Percentiles rank a stretch among this genome's conserved stretches.
phyloP scores from a whole-genome alignment of 768 basidiomycete genomes.

The Tephrocybe sp. region DNA sequence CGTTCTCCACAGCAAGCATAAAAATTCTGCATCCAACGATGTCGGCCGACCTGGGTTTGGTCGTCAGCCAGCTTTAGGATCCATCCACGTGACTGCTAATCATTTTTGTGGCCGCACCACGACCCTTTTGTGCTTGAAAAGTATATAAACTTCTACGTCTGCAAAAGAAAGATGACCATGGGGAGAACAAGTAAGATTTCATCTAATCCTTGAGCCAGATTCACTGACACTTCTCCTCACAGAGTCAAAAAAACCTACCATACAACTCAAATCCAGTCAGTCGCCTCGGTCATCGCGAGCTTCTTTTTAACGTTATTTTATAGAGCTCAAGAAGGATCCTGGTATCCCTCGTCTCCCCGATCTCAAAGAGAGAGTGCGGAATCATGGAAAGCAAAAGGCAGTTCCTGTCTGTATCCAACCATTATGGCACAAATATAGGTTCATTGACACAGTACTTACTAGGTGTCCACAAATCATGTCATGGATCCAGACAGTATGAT shows the following conservation, averaged over 20 bases:
- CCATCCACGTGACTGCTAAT: no score
- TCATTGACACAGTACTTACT: not conserved
- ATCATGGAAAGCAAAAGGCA: constrained; percentile 46
- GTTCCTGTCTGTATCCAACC: constrained; percentile 31
- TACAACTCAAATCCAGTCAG: constrained; percentile 42
- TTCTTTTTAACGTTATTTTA: not conserved
- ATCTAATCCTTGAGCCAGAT: no score
- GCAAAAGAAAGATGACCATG: constrained; percentile 26
- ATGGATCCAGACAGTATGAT: constrained; percentile 60
- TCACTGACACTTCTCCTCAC: constrained; percentile 1
- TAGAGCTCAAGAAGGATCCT: constrained; percentile 87
- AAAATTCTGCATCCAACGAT: not conserved
- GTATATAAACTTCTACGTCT: not conserved
- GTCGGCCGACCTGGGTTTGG: not conserved
- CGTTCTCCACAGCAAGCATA: not conserved
- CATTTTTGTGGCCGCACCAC: no score
- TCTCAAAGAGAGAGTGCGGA: constrained; percentile 55
- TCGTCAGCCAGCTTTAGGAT: no score
- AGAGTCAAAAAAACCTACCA: constrained; percentile 38
- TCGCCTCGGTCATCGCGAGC: not conserved
- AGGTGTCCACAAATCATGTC: constrained; percentile 21
- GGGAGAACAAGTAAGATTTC: constrained; percentile 38
- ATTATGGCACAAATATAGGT: not conserved
- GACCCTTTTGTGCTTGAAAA: not conserved
- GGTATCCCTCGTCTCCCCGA: constrained; percentile 82